Evolutionary conservation across 2,329 filamentous ascomycete species (phyloP), one percentile per base, ranked within the genome.

Genomic region (Aspergillus sp.): DNA sequence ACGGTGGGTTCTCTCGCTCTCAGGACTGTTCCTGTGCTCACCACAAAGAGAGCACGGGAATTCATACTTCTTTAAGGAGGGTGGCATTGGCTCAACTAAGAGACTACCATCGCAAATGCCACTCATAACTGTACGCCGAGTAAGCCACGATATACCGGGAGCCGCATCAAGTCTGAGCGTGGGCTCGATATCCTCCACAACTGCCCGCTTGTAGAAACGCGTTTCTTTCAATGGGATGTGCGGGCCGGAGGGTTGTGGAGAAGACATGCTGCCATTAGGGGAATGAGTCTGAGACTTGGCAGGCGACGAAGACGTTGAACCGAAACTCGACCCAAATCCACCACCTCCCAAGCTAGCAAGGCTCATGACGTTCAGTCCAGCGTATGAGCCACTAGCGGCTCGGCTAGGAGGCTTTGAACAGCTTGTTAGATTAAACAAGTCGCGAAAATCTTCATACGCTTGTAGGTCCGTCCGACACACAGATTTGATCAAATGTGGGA

Each of bases 121-220:
- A 48, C 79, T 85, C 32, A 95, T 68, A 5, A 97, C 90, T 5
- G 85, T 87, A 45, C 93, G 83, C 37, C 91, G 85, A 39, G 88
- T 90, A 37, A 98, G 78, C 89, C 93, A 98, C 1, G 90, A 96
- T 27, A 98, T 79, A 0, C 90, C 88, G 0, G 93, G 93, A 0
- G 93, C 90, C 2, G 82, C 78, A 64, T 98, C 93, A 4, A 98
- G 78, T 34, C 93, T 83, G 7, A 98, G 72, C 0, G 93, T 95
- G 0, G 93, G 93, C 62, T 98, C 93, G 44, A 98, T 88, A 60
- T 98, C 93, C 65, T 98, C 93, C 13, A 81, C 77, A 27, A 97
- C 68, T 5, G 83, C 84, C 37, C 93, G 83, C 71, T 97, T 97
- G 72, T 91, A 98, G 62, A 97, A 98, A 52, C 86, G 88, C 27